Evolutionary conservation across 768 basidiomycete species (phyloP).

Genomic region (Tricholoma terreum): DNA sequence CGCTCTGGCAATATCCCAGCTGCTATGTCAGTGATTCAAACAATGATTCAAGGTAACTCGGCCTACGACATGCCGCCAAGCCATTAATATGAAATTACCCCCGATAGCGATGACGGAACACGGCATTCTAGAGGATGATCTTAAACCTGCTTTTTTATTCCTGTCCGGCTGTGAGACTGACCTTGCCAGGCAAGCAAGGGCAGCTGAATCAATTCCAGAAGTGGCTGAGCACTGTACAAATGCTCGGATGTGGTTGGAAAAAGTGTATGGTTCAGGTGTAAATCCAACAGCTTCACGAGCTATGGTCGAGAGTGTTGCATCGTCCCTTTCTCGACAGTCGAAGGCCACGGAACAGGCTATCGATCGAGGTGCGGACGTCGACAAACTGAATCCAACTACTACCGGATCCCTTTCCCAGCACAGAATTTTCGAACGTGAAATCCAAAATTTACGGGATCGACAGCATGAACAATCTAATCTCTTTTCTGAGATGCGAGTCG

Average conservation of each 20-base stretch:
- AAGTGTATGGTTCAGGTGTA: slow-evolving; percentile 39
- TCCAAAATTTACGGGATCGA: slow-evolving; percentile 36
- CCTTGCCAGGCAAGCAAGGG: slow-evolving; percentile 33
- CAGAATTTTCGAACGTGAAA: slow-evolving; percentile 31
- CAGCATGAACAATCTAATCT: slow-evolving; percentile 24
- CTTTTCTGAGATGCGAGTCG: slow-evolving; percentile 30
- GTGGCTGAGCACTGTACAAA: slow-evolving; percentile 35
- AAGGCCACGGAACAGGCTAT: background rate
- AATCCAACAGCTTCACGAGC: background rate
- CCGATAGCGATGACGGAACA: slow-evolving; percentile 38
- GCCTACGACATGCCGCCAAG: background rate
- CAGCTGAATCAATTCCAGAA: slow-evolving; percentile 12
- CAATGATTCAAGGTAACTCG: slow-evolving; percentile 46
- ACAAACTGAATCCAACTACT: background rate
- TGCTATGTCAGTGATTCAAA: slow-evolving; percentile 41
- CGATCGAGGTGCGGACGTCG: background rate
- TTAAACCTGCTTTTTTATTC: slow-evolving; percentile 51
- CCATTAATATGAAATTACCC: slow-evolving; percentile 5
- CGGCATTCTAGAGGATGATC: slow-evolving; percentile 32
- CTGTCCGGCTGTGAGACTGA: slow-evolving; percentile 55
- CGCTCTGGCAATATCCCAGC: slow-evolving; percentile 42
- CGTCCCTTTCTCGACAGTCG: background rate
- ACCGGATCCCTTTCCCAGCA: background rate
- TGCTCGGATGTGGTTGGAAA: slow-evolving; percentile 44
- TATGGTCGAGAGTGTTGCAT: background rate